Evolutionary conservation across 176 grass and related monocot species (phyloP), one percentile per base, ranked within the genome.

Genomic region (Hyparrhenia diplandra): DNA sequence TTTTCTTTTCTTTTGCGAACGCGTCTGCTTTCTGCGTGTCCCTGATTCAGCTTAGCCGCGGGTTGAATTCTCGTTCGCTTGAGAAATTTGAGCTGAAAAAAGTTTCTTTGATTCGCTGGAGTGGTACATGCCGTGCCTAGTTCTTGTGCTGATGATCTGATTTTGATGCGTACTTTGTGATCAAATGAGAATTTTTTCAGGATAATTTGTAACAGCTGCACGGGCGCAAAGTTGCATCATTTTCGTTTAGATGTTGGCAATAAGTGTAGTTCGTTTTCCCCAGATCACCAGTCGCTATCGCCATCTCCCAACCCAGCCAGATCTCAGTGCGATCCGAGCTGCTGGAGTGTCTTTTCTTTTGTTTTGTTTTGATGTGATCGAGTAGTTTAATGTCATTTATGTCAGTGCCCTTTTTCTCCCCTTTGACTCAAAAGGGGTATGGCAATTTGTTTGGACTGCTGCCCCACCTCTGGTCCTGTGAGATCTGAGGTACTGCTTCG

Each of bases 271-370:
- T 60, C 13, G 13, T 71, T 77, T 47, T 31, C 4, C 47, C 17
- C 35, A 18, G 46, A 67, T 84, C 71, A 35, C 10, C 21, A 34
- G 18, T 34, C 28, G 61, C 28, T 73, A 6, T n/a, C 57, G 18
- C 52, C 3, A 0, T 23, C 6, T 71, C 3, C 52, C 37, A 64
- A 43, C 10, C 24, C 24, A 74, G 69, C 65, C 43, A 71, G 79
- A 77, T 87, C 85, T 71, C 78, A 52, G 62, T 51, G 6, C 51
- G 37, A 32, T 52, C 43, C 16, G 71, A 51, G 51, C 40, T 61
- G 30, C 62, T 54, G 54, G 2, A 55, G 13, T 30, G 18, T 4
- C 30, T 3, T 75, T 80, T 69, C 24, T 18, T 20, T 13, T 63
- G 16, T 25, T 13, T 17, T 34, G 10, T 55, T 20, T 18, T 9